Base-by-base conservation (phyloP, 345 rosid species). In the Brassica rapa region DNA sequence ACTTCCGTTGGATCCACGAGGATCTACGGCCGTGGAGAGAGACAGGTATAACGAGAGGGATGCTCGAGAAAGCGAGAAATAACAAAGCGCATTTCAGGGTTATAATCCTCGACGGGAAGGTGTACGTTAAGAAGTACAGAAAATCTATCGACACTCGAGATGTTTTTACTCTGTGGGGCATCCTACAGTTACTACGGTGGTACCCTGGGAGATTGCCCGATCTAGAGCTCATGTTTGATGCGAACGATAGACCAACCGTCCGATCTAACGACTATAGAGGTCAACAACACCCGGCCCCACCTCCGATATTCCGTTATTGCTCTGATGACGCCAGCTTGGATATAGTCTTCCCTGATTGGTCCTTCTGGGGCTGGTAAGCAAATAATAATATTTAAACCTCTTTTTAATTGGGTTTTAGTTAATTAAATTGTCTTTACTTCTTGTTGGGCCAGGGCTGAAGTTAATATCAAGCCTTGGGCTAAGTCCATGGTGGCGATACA, bases 281-380 rank as follows among this genome's bases (percentile, higher is more conserved):
- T 32, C 86, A 79, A 16, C 76, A 74, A 3, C 72, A 74, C 19
- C 78, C 73, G 14, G 91, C 92, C 6, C 94, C 92, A 2, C 91
- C 94, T 24, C 65, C 92, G 59, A 16, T 93, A 68, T 88, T 93
- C 62, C 83, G 85, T 62, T 91, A 91, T 35, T 93, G 94, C 30
- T 85, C 87, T 2, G 83, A 88, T 21, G 76, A 79, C 35, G 70
- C 70, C 32, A 84, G 83, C 11, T 37, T 89, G 80, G 97, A 91
- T 71, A 81, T 91, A 2, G 92, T 88, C 10, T 84, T 91, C 74
- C 97, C 97, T 25, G 98, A 93, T 76, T 89, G 94, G 91, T 87
- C 94, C 6, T 91, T 88, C 76, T 93, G 98, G 98, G 96, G 96
- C 69, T 91, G 98, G 98, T 91, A 85, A 59, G 23, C 64, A 49